A percentile compares a stretch with the other conserved stretches of the same genome.
phyloP scores from a whole-genome alignment of 2,329 filamentous ascomycete species.

The Knoxdaviesia proteae region DNA sequence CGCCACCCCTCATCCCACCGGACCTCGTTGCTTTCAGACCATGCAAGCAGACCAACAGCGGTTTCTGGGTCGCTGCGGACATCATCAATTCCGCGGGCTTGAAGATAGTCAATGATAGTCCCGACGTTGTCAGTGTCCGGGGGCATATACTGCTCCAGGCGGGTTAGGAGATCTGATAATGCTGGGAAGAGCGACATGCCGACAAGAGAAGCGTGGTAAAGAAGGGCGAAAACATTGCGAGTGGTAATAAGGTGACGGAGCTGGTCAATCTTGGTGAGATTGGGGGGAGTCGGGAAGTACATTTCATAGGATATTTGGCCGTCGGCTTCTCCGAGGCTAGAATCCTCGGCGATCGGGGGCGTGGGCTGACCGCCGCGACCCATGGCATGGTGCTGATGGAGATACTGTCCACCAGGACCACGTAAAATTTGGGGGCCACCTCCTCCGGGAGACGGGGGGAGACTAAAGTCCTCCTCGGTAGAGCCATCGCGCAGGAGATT shows the following conservation, averaged over 20 bases:
- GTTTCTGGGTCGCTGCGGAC: slow-evolving; percentile 36
- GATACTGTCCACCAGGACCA: no score
- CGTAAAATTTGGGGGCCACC: no score
- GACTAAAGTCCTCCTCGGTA: slow-evolving; percentile 24
- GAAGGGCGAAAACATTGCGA: slow-evolving; percentile 45
- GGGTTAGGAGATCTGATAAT: slow-evolving; percentile 37
- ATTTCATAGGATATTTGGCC: slow-evolving; percentile 40
- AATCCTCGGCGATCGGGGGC: slow-evolving; percentile 17
- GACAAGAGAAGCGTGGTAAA: slow-evolving; percentile 43
- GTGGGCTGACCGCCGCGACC: slow-evolving; percentile 16
- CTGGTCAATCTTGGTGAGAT: slow-evolving; percentile 24
- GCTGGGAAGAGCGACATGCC: slow-evolving; percentile 43
- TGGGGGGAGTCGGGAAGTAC: slow-evolving; percentile 36
- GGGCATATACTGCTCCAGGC: slow-evolving; percentile 37
- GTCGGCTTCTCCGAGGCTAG: slow-evolving; percentile 25
- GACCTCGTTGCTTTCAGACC: slow-evolving; percentile 40
- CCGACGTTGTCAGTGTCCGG: slow-evolving; percentile 33
- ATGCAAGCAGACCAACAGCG: slow-evolving; percentile 41
- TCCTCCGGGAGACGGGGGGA: slow-evolving; percentile 18
- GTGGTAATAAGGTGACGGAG: slow-evolving; percentile 42
- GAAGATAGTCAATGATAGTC: slow-evolving; percentile 40
- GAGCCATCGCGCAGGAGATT: slow-evolving; percentile 30
- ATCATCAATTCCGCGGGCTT: slow-evolving; percentile 39
- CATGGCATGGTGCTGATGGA: slow-evolving; percentile 3
- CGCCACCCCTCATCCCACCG: slow-evolving; percentile 47